Percentiles rank a stretch among this genome's conserved stretches.
Conservation (phyloP, 179 eudicot species). For the Camellia oleifera region DNA sequence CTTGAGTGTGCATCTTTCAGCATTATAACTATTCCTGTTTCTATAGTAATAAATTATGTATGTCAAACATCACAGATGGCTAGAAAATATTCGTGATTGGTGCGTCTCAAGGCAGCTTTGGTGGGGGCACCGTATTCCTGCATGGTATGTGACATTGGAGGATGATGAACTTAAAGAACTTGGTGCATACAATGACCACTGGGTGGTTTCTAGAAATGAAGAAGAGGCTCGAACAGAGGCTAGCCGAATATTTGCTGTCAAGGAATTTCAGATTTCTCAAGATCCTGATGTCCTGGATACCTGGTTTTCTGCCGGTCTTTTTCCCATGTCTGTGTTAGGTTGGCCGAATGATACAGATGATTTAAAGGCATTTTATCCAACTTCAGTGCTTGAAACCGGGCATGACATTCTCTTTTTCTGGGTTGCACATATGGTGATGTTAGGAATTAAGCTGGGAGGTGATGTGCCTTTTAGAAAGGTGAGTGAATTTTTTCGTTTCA, state of each 20-base stretch:
- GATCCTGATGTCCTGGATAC: conserved; percentile 84
- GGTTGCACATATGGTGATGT: conserved; percentile 99
- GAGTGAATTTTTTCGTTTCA: conserved; percentile 16
- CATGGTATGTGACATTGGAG: conserved; percentile 85
- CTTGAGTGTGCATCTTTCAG: neutral
- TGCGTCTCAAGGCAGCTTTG: conserved; percentile 97
- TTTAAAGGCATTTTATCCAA: conserved; percentile 80
- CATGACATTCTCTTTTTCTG: conserved; percentile 98
- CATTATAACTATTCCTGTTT: neutral
- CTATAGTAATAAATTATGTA: conserved; percentile 7
- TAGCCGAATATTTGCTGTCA: conserved; percentile 46
- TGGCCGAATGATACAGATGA: conserved; percentile 91
- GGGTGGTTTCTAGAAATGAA: conserved; percentile 84
- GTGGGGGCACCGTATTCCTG: conserved; percentile 99
- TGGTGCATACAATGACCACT: conserved; percentile 79
- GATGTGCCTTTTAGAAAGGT: conserved; percentile 89
- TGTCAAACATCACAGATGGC: conserved; percentile 62
- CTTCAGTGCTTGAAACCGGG: conserved; percentile 94
- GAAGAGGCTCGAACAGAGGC: conserved; percentile 79
- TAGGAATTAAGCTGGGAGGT: conserved; percentile 81
- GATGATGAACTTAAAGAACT: conserved; percentile 71
- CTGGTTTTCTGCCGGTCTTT: conserved; percentile 71
- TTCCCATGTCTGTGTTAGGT: conserved; percentile 77
- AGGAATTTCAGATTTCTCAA: conserved; percentile 66
- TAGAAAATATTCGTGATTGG: conserved; percentile 96